phyloP scores from a whole-genome alignment of 129 eudicot species.

The Flaveria brownii region DNA sequence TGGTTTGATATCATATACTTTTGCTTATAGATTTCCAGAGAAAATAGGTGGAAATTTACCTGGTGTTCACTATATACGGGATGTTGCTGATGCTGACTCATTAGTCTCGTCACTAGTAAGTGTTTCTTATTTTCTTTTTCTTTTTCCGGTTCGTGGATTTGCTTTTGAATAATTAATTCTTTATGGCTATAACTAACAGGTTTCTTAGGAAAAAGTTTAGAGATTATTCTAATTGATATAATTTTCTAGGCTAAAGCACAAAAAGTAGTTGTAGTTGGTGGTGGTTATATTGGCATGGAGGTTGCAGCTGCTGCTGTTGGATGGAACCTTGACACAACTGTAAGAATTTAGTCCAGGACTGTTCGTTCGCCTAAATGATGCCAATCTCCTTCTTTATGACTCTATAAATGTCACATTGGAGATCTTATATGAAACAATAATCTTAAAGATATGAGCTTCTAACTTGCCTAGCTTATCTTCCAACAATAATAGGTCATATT shows the following conservation, averaged over 20 bases:
- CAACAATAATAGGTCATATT: slow-evolving; percentile 59
- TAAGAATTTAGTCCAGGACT: slow-evolving; percentile 35
- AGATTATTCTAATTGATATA: background rate
- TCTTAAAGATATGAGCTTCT: background rate
- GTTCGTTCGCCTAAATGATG: background rate
- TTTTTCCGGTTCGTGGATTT: slow-evolving; percentile 17
- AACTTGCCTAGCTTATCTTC: slow-evolving; percentile 16
- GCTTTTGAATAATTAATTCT: background rate
- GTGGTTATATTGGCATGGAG: slow-evolving; percentile 99
- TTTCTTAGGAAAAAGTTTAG: background rate
- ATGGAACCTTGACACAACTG: slow-evolving; percentile 97
- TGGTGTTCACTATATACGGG: slow-evolving; percentile 95
- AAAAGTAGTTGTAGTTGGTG: slow-evolving; percentile 94
- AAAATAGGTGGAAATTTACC: slow-evolving; percentile 87
- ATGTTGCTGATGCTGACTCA: slow-evolving; percentile 91
- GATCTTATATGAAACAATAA: background rate
- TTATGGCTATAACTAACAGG: background rate
- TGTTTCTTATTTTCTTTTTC: background rate
- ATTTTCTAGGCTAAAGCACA: slow-evolving; percentile 62
- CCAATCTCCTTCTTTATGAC: slow-evolving; percentile 1
- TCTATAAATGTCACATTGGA: background rate
- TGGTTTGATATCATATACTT: background rate
- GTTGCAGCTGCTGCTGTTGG: slow-evolving; percentile 96
- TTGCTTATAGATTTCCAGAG: slow-evolving; percentile 86
- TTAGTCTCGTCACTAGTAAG: slow-evolving; percentile 79